These are phyloP conservation scores for Helicocarpus griseus DNA, from an alignment of 2,329 filamentous ascomycete species.

Conservation along the genomic window DNA sequence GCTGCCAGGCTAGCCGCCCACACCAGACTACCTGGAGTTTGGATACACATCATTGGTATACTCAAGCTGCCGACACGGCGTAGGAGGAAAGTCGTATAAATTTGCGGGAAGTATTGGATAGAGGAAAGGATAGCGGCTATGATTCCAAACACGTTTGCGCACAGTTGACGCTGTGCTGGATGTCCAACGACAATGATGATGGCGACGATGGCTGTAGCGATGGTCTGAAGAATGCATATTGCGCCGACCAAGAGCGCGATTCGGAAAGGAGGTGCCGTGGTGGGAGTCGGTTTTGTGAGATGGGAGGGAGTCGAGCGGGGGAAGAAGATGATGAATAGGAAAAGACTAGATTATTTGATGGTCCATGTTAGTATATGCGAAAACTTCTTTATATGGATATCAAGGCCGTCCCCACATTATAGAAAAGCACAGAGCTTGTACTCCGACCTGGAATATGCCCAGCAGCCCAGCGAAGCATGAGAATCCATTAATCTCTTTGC, in stretches of 20 bases:
- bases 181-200: constrained; percentile 56
- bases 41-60: constrained; percentile 97
- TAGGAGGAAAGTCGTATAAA: constrained; percentile 78
- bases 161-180: constrained; percentile 57
- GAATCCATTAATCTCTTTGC: constrained; percentile 66
- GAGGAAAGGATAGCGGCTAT: constrained; percentile 68
- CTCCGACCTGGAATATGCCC: constrained; percentile 81
- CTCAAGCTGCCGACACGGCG: constrained; percentile 84
- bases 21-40: constrained; percentile 84
- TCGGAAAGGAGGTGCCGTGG: constrained; percentile 44
- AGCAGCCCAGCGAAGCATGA: constrained; percentile 79
- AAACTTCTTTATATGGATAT: neutral
- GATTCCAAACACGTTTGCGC: constrained; percentile 80
- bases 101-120: constrained; percentile 91
- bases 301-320: constrained; percentile 49
- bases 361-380: neutral
- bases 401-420: constrained; percentile 58
- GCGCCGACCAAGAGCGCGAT: constrained; percentile 68
- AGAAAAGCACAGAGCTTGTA: constrained; percentile 86
- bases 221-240: constrained; percentile 63
- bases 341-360: constrained; percentile 49
- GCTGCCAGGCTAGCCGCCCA: constrained; percentile 78
- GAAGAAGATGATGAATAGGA: constrained; percentile 94
- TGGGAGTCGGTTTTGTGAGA: constrained; percentile 39
- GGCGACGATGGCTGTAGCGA: constrained; percentile 57